Evolutionary conservation across 257 asterid species (phyloP), one percentile per base, ranked within the genome.

Genomic region (Mitragyna speciosa): DNA sequence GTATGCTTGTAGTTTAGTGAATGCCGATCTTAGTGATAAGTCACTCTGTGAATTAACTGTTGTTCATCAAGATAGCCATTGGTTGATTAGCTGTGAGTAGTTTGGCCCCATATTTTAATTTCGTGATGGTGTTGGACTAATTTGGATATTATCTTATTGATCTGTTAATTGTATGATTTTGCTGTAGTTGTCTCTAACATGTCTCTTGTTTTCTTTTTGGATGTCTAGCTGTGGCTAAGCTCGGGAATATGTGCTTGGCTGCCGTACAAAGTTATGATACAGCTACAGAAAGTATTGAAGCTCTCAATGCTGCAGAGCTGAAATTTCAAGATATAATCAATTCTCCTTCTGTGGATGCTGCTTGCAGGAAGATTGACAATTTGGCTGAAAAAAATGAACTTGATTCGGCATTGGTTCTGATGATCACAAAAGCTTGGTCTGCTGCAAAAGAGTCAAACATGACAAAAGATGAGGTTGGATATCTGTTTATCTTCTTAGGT

Each of bases 351-450:
- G 80, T 96, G 49, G 96, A 90, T 86, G 96, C 91, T 82, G 97
- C 98, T 81, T 91, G 96, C 85, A 86, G 87, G 87, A 94, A 96
- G 86, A 96, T 96, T 77, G 99, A 94, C 83, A 88, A 86, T 84
- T 85, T 94, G 87, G 99, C 97, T 14, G 91, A 87, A 75, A 92
- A 90, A 83, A 92, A 92, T 83, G 92, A 94, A 86, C 94, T 96
- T 51, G 98, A 94, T 83, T 88, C 99, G 1, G 95, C 98, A 36
- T 77, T 96, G 80, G 95, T 89, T 74, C 97, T 93, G 85, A 89
- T 92, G 97, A 87, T 90, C 78, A 83, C 97, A 39, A 96, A 96
- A 87, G 98, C 98, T 79, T 96, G 99, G 99, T 89, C 99, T 49
- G 94, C 94, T 82, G 94, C 98, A 80, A 96, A 96, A 86, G 99